Evolutionary conservation across 805 yeast genomes (phyloP).

Genomic region (Lachancea thermotolerans): DNA sequence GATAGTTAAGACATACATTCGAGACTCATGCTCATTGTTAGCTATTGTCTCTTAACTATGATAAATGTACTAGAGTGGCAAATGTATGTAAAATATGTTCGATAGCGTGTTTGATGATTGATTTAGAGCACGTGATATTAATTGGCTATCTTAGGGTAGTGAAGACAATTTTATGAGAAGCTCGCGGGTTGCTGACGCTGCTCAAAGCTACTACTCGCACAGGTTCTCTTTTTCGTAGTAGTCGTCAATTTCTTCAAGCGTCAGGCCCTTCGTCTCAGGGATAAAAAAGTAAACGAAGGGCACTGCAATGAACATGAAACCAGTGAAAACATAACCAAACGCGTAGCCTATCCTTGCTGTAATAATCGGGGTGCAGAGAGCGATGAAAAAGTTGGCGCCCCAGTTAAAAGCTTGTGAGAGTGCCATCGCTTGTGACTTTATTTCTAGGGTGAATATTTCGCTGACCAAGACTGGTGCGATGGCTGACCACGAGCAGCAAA

Average conservation of each 20-base stretch:
- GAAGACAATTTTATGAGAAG: too few species aligned
- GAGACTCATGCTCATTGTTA: constrained; percentile 1
- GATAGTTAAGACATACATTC: constrained; percentile 1
- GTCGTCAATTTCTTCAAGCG: constrained; percentile 69
- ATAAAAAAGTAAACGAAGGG: constrained; percentile 48
- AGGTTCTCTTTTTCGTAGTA: constrained; percentile 10
- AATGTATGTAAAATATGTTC: too few species aligned
- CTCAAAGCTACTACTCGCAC: too few species aligned
- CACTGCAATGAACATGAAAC: constrained; percentile 39
- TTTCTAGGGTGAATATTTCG: constrained; percentile 57
- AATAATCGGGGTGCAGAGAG: constrained; percentile 59
- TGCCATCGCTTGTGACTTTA: constrained; percentile 46
- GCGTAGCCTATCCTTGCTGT: constrained; percentile 49
- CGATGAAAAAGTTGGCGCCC: constrained; percentile 44
- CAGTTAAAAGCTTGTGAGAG: constrained; percentile 53
- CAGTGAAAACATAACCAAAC: constrained; percentile 53
- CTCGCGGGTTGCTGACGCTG: too few species aligned
- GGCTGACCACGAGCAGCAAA: constrained; percentile 56
- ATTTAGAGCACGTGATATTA: too few species aligned
- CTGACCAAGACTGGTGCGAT: constrained; percentile 41
- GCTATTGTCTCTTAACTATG: background rate
- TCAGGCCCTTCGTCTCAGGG: constrained; percentile 67
- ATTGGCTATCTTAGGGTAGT: too few species aligned
- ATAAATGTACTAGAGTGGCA: background rate
- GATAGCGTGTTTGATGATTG: too few species aligned